A percentile compares a stretch with the other conserved stretches of the same genome.
phyloP scores from a whole-genome alignment of 23 red algal genomes.

The Rhodosorus marinus region DNA sequence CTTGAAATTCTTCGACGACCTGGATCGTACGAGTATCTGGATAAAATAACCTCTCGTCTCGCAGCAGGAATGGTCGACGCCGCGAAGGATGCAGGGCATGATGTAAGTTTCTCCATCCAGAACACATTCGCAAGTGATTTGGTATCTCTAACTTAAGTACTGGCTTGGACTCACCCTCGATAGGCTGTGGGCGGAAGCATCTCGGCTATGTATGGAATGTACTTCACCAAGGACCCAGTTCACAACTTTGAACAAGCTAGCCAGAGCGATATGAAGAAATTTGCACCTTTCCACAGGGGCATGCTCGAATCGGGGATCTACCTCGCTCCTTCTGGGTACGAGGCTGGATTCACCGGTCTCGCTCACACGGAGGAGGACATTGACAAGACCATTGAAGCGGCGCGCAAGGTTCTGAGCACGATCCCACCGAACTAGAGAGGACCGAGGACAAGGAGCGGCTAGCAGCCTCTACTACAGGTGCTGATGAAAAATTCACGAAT shows the following conservation, averaged over 20 bases:
- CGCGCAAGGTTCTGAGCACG: slow-evolving; percentile 41
- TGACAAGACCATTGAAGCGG: slow-evolving; percentile 67
- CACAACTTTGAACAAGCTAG: slow-evolving; percentile 82
- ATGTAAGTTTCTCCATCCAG: no score
- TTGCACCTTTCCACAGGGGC: slow-evolving; percentile 66
- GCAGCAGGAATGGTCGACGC: slow-evolving; percentile 48
- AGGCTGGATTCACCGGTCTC: slow-evolving; percentile 87
- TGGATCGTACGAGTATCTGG: slow-evolving; percentile 86
- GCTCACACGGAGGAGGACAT: slow-evolving; percentile 89
- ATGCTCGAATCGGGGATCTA: slow-evolving; percentile 94
- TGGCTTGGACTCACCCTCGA: no score
- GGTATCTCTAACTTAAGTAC: no score
- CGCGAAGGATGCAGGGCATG: slow-evolving; percentile 64
- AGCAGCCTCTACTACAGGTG: no score
- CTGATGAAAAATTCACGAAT: no score
- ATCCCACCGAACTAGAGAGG: slow-evolving; percentile 1
- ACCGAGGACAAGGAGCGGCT: no score
- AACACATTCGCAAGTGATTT: no score
- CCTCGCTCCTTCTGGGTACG: slow-evolving; percentile 81
- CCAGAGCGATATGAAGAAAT: slow-evolving; percentile 83
- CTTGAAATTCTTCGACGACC: slow-evolving; percentile 90
- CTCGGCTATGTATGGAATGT: slow-evolving; percentile 84
- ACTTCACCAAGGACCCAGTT: slow-evolving; percentile 76
- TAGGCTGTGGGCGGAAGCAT: slow-evolving; percentile 81
- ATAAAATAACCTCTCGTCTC: slow-evolving; percentile 46